phyloP scores from a whole-genome alignment of 352 stramenopile species.

The Aphanomyces cochlioides region DNA sequence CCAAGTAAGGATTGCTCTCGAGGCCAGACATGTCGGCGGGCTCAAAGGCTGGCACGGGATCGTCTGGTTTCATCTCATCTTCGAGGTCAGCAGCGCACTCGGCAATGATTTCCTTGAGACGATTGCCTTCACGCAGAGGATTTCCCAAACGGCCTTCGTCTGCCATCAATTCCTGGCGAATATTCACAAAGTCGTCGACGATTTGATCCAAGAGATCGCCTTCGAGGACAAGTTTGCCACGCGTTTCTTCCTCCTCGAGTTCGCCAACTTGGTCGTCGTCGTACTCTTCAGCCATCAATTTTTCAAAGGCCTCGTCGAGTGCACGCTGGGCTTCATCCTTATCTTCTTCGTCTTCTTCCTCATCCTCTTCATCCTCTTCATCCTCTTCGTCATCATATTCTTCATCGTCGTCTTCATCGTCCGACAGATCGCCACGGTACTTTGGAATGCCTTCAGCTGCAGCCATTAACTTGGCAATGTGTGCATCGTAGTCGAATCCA shows the following conservation, averaged over 20 bases:
- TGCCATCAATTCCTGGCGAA: conserved; percentile 68
- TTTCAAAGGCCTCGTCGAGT: conserved; percentile 87
- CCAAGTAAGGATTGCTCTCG: conserved; percentile 66
- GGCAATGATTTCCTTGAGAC: conserved; percentile 66
- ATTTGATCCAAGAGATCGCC: conserved; percentile 64
- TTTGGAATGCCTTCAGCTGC: conserved; percentile 71
- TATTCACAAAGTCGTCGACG: conserved; percentile 64
- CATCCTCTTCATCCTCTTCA: conserved; percentile 75
- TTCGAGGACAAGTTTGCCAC: conserved; percentile 65
- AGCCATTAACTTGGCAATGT: conserved; percentile 91
- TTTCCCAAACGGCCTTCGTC: conserved; percentile 78
- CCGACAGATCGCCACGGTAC: conserved; percentile 57
- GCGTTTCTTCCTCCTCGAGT: conserved; percentile 51
- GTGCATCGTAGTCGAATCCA: conserved; percentile 91
- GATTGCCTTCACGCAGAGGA: conserved; percentile 60
- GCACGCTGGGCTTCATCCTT: conserved; percentile 76
- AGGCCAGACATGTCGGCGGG: conserved; percentile 42
- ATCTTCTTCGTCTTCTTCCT: conserved; percentile 46
- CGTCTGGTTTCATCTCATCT: conserved; percentile 56
- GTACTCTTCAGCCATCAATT: conserved; percentile 77
- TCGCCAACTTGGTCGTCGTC: conserved; percentile 75
- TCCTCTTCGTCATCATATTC: conserved; percentile 42
- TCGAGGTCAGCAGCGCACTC: conserved; percentile 57
- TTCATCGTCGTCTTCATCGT: conserved; percentile 53
- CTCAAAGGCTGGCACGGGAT: conserved; percentile 38